Evolutionary conservation across 2,329 filamentous ascomycete species (phyloP).

Genomic region (Stagonosporopsis rhizophila): DNA sequence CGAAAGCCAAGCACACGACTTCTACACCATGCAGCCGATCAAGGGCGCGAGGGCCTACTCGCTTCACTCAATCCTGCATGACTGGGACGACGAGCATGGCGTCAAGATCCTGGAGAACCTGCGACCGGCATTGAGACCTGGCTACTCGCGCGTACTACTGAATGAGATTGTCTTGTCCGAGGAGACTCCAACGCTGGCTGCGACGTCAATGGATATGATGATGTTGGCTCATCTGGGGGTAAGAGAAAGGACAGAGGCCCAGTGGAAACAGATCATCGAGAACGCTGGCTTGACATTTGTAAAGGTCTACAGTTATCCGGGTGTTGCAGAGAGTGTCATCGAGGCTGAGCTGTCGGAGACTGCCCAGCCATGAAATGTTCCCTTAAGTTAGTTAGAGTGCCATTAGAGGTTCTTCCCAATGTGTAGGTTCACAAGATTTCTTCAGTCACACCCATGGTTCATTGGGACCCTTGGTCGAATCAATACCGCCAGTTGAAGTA

Average conservation of each 20-base stretch:
- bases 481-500: neutral
- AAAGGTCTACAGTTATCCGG: slow-evolving; percentile 19
- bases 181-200: slow-evolving; percentile 13
- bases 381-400: neutral
- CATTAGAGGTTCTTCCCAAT: neutral
- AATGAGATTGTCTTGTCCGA: slow-evolving; percentile 26
- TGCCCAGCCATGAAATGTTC: neutral
- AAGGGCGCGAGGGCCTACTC: slow-evolving; percentile 47
- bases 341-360: slow-evolving; percentile 19
- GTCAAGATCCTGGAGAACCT: slow-evolving; percentile 27
- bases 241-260: slow-evolving; percentile 17
- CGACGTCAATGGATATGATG: slow-evolving; percentile 26
- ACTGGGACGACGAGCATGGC: slow-evolving; percentile 30
- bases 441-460: neutral
- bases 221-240: slow-evolving; percentile 22
- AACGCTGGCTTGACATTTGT: slow-evolving; percentile 19
- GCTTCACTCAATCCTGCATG: slow-evolving; percentile 30
- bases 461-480: neutral
- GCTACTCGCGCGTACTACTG: slow-evolving; percentile 26
- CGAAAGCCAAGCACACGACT: slow-evolving; percentile 50
- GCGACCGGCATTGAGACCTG: slow-evolving; percentile 21
- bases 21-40: slow-evolving; percentile 55
- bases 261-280: slow-evolving; percentile 18
- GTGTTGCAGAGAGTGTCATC: slow-evolving; percentile 26
- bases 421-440: neutral